Percentiles rank a stretch among this genome's conserved stretches.
Conservation (phyloP, 257 asterid genomes). For the Thymus mandschuricus region DNA sequence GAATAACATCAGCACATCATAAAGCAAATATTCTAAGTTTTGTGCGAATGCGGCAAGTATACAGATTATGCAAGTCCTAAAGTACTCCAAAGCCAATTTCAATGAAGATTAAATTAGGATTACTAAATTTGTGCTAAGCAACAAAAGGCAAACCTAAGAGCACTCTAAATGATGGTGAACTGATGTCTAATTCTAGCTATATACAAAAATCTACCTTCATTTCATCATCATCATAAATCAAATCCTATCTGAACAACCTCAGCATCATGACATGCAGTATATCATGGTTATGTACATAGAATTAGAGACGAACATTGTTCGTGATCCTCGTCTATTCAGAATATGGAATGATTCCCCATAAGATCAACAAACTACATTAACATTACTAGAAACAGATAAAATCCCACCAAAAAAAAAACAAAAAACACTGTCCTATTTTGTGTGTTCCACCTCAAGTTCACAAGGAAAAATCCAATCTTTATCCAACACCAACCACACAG, state of each 20-base stretch:
- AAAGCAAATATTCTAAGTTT: neutral
- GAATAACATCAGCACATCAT: neutral
- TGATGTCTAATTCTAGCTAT: neutral
- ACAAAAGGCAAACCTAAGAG: neutral
- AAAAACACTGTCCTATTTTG: neutral
- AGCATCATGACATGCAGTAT: neutral
- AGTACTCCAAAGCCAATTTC: neutral
- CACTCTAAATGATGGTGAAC: neutral
- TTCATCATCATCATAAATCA: neutral
- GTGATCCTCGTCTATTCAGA: too few relatives aligned
- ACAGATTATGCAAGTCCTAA: neutral
- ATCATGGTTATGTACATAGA: neutral
- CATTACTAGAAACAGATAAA: neutral
- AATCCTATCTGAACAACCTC: neutral
- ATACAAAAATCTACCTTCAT: neutral
- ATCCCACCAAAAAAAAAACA: neutral
- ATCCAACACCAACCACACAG: neutral
- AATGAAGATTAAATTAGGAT: conserved; percentile 1
- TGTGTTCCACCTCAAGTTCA: neutral
- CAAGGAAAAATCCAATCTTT: neutral
- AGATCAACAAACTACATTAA: neutral
- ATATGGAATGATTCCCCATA: too few relatives aligned
- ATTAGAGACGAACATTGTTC: too few relatives aligned
- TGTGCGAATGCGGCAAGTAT: neutral
- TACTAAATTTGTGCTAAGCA: neutral